Evolutionary conservation across 116 monocot species (phyloP).

Genomic region (Iris pallida): DNA sequence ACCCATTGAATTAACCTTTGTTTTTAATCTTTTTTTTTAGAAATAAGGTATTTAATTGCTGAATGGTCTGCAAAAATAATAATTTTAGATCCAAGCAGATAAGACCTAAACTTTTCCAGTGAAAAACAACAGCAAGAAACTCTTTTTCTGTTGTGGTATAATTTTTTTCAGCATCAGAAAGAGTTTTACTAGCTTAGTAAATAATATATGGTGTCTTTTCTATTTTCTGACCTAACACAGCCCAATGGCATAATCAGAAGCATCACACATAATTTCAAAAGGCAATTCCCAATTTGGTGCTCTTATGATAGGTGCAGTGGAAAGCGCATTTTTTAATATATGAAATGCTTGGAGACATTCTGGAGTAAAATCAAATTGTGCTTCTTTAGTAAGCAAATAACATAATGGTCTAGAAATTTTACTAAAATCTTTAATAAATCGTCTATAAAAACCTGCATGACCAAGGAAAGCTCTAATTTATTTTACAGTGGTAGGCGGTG

Average conservation of each 20-base stretch:
- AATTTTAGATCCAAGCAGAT: neutral
- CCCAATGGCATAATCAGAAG: neutral
- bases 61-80: neutral
- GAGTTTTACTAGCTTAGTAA: neutral
- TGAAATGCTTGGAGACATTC: neutral
- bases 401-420: neutral
- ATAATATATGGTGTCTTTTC: neutral
- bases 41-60: neutral
- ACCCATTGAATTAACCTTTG: neutral
- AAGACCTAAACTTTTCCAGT: neutral
- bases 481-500: neutral
- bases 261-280: slow-evolving; percentile 7
- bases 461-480: neutral
- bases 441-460: neutral
- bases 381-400: neutral
- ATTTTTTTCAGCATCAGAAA: neutral
- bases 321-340: neutral
- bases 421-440: slow-evolving; percentile 1
- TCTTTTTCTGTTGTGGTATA: neutral
- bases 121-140: neutral
- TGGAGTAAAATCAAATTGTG: neutral
- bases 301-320: neutral
- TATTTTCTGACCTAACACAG: neutral
- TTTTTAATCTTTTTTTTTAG: neutral
- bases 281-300: neutral